A percentile compares a stretch with the other conserved stretches of the same genome.
Evolutionary conservation across 805 yeast genomes (phyloP).

Genomic region (Pichia sporocuriosa): DNA sequence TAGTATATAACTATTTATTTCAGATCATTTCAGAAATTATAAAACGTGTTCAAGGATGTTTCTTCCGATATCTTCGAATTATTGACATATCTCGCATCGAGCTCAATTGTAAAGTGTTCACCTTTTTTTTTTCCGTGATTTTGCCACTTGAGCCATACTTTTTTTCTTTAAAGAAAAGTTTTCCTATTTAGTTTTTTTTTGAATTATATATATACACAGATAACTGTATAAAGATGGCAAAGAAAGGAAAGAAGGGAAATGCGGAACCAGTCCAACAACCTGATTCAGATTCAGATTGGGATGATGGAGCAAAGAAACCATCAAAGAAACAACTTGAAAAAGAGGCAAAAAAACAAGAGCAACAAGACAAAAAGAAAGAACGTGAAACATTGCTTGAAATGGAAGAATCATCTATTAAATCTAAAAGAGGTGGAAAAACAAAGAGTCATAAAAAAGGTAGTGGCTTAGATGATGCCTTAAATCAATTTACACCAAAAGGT

Average conservation of each 20-base stretch:
- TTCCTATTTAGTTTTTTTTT: too few species aligned
- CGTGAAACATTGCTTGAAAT: slow-evolving; percentile 64
- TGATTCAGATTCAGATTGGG: slow-evolving; percentile 56
- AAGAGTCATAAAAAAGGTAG: slow-evolving; percentile 49
- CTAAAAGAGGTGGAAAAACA: slow-evolving; percentile 57
- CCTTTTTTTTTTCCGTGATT: too few species aligned
- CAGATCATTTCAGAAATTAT: too few species aligned
- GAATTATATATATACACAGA: too few species aligned
- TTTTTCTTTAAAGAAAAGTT: too few species aligned
- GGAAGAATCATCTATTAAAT: slow-evolving; percentile 45
- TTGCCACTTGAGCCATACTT: too few species aligned
- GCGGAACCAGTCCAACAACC: slow-evolving; percentile 16
- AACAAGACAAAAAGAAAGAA: slow-evolving; percentile 74
- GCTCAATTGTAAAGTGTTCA: too few species aligned
- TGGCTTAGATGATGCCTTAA: slow-evolving; percentile 63
- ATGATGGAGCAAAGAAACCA: slow-evolving; percentile 61
- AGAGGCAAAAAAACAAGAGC: slow-evolving; percentile 66
- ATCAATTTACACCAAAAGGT: slow-evolving; percentile 31
- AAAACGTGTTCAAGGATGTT: too few species aligned
- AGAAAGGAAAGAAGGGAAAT: slow-evolving; percentile 10
- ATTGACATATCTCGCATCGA: too few species aligned
- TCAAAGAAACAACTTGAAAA: slow-evolving; percentile 65
- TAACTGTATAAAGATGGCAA: slow-evolving; percentile 10
- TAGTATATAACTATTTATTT: too few species aligned
- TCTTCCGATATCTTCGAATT: too few species aligned